Percentiles rank a stretch among this genome's conserved stretches.
Conservation (phyloP, 2,329 filamentous ascomycete species). For the Scolecobasidium constrictum region DNA sequence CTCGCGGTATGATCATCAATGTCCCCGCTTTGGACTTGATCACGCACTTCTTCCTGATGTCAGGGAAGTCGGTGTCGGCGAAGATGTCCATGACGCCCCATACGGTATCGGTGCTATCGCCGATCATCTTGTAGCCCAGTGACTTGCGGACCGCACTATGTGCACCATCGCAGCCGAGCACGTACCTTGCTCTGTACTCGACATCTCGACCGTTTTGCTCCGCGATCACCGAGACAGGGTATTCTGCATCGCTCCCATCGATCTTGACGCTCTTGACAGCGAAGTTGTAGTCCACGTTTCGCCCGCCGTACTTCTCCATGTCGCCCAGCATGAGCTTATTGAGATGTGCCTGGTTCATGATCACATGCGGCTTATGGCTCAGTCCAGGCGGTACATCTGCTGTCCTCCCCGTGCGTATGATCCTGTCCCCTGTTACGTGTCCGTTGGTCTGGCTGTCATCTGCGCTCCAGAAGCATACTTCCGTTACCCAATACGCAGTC, state of each 20-base stretch:
- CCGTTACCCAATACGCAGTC: constrained; percentile 56
- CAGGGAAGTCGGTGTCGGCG: constrained; percentile 45
- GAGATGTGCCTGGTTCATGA: constrained; percentile 61
- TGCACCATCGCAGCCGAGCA: constrained; percentile 53
- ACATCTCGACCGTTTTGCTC: constrained; percentile 20
- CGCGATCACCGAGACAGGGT: constrained; percentile 21
- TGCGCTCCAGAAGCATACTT: constrained; percentile 41
- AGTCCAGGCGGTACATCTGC: constrained; percentile 49
- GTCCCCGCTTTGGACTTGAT: constrained; percentile 46
- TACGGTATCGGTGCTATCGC: constrained; percentile 43
- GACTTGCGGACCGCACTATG: constrained; percentile 53
- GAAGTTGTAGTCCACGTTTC: constrained; percentile 44
- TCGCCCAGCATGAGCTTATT: constrained; percentile 47
- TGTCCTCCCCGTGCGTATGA: constrained; percentile 36
- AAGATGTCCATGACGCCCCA: constrained; percentile 38
- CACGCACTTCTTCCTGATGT: constrained; percentile 26
- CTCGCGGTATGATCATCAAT: constrained; percentile 55
- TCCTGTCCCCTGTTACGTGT: constrained; percentile 20
- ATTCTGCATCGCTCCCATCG: constrained; percentile 27
- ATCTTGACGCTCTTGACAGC: constrained; percentile 41
- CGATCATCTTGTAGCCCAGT: constrained; percentile 45
- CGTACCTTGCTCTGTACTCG: constrained; percentile 26
- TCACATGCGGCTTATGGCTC: constrained; percentile 54
- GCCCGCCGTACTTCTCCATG: constrained; percentile 32
- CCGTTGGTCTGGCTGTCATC: constrained; percentile 12